These are phyloP conservation scores for Phytopythium helicoides DNA, from an alignment of 352 stramenopile species.

Conservation along the genomic window DNA sequence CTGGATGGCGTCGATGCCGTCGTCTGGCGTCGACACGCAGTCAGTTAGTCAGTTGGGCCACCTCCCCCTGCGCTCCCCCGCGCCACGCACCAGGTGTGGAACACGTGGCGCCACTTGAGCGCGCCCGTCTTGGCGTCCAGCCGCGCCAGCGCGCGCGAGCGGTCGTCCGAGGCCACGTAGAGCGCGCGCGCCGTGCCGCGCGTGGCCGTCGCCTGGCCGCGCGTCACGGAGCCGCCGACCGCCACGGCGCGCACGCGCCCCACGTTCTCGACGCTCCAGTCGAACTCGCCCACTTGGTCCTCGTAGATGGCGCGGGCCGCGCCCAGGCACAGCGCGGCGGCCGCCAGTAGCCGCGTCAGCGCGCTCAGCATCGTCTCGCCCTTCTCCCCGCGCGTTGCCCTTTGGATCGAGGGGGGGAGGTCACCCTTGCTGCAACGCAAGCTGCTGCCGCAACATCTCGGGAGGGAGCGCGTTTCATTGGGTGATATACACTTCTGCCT, in stretches of 20 bases:
- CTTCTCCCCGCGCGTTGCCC: neutral
- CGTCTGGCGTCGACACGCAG: conserved; percentile 19
- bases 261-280: conserved; percentile 73
- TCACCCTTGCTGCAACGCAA: neutral
- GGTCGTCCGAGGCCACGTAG: conserved; percentile 70
- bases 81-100: conserved; percentile 33
- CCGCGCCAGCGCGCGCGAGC: conserved; percentile 56
- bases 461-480: too few species aligned
- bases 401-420: neutral
- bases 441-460: too few species aligned
- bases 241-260: conserved; percentile 46
- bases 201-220: conserved; percentile 28
- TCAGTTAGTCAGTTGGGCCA: neutral
- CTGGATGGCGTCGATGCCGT: conserved; percentile 66
- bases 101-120: conserved; percentile 76
- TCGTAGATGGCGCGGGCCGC: conserved; percentile 47
- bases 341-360: conserved; percentile 17
- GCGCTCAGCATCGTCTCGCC: conserved; percentile 15
- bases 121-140: conserved; percentile 65
- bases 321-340: conserved; percentile 27
- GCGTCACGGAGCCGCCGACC: conserved; percentile 47
- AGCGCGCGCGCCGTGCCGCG: conserved; percentile 43
- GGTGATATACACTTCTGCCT: too few species aligned
- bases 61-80: too few species aligned
- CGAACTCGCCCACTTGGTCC: conserved; percentile 76